Evolutionary conservation across 331 rosid species (phyloP).

Genomic region (Phaseolus coccineus): DNA sequence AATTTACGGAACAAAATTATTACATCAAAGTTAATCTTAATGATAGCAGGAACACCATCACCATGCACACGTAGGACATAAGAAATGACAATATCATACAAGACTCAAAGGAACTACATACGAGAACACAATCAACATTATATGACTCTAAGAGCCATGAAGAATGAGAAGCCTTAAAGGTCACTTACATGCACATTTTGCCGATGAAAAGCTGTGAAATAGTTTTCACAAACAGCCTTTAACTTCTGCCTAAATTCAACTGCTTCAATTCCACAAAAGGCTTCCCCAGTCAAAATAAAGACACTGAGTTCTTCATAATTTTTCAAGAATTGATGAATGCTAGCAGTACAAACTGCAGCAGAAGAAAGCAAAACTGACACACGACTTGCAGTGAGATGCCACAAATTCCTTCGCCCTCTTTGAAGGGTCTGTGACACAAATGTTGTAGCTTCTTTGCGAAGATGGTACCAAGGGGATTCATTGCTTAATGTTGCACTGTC

Average conservation of each 20-base stretch:
- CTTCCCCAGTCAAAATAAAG: constrained; percentile 97
- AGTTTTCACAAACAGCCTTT: constrained; percentile 93
- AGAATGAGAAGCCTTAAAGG: constrained; percentile 45
- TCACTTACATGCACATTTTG: constrained; percentile 89
- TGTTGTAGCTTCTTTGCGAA: constrained; percentile 85
- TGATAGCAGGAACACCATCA: constrained; percentile 30
- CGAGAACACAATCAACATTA: constrained; percentile 38
- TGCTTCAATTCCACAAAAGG: constrained; percentile 96
- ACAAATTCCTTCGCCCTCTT: constrained; percentile 91
- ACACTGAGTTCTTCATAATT: constrained; percentile 90
- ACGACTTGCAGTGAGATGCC: constrained; percentile 97
- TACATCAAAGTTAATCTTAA: neutral
- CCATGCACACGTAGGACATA: constrained; percentile 23
- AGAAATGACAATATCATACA: constrained; percentile 30
- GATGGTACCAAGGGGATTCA: constrained; percentile 95
- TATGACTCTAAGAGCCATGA: constrained; percentile 37
- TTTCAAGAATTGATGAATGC: constrained; percentile 96
- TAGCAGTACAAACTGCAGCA: constrained; percentile 79
- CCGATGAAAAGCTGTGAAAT: constrained; percentile 89
- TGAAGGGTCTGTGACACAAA: constrained; percentile 92
- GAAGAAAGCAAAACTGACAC: constrained; percentile 94
- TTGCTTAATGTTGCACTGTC: constrained; percentile 67
- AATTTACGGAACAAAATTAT: constrained; percentile 27
- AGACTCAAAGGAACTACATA: constrained; percentile 28
- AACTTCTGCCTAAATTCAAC: constrained; percentile 95